These are phyloP conservation scores for Salix arbutifolia DNA, from an alignment of 345 rosid genomes.

Conservation along the genomic window DNA sequence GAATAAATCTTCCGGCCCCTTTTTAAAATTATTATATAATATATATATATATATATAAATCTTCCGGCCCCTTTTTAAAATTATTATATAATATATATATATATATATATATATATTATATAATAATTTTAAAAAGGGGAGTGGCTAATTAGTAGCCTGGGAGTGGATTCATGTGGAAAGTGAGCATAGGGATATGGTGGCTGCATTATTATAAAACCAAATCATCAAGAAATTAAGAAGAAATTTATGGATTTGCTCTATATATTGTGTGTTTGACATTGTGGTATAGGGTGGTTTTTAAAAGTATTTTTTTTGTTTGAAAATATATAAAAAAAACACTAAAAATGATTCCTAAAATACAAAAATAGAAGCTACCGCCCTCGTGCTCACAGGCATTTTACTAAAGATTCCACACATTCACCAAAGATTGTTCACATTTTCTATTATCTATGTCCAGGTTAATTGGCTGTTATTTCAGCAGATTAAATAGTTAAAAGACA, in stretches of 20 bases:
- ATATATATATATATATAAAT: neutral
- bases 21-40: too few species aligned
- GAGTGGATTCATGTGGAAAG: neutral
- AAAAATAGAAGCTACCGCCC: too few species aligned
- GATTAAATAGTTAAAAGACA: neutral
- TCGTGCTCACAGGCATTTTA: too few species aligned
- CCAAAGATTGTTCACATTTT: neutral
- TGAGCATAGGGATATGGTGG: neutral
- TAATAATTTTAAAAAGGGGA: too few species aligned
- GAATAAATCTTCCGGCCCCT: neutral
- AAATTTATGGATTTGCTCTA: neutral
- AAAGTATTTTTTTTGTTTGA: too few species aligned
- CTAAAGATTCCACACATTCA: too few species aligned
- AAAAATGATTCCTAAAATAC: too few species aligned
- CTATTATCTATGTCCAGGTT: neutral
- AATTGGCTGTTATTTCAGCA: neutral
- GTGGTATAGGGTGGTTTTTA: neutral
- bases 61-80: neutral
- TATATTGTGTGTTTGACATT: neutral
- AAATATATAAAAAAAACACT: too few species aligned
- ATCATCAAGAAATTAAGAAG: neutral
- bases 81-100: too few species aligned
- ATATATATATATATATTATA: too few species aligned
- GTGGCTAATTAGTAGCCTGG: neutral
- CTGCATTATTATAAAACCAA: neutral